phyloP scores from a whole-genome alignment of 257 asterid genomes.

The Solanum virginianum region DNA sequence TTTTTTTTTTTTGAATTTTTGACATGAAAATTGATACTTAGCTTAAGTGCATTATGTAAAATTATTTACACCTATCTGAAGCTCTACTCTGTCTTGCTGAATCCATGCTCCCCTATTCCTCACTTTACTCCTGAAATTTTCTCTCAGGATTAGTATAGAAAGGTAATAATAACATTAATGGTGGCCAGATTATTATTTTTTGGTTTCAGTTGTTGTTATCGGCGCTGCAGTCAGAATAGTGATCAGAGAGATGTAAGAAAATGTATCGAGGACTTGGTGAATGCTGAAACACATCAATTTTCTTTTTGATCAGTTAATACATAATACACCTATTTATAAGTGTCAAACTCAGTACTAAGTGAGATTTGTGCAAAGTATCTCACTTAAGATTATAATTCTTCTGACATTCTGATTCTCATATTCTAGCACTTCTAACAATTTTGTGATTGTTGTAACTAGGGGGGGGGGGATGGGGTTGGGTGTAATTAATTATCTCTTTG shows the following conservation, averaged over 20 bases:
- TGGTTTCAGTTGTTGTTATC: not conserved
- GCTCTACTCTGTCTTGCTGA: not conserved
- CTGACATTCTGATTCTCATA: not conserved
- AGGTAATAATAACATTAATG: not conserved
- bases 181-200: not conserved
- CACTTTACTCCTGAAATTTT: not conserved
- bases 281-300: not conserved
- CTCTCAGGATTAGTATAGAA: not conserved
- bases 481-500: not conserved
- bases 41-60: not conserved
- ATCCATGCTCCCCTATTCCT: not conserved
- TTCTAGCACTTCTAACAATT: not conserved
- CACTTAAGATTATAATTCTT: not conserved
- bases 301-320: not conserved
- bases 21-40: not conserved
- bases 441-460: not conserved
- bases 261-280: not conserved
- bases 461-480: not conserved
- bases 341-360: not conserved
- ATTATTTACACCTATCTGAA: not conserved
- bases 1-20: not conserved
- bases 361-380: not conserved
- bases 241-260: not conserved
- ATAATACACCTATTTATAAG: not conserved
- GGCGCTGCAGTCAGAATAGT: not conserved